Evolutionary conservation across 1,139 yeast species (phyloP).

Genomic region (Candida albicans): DNA sequence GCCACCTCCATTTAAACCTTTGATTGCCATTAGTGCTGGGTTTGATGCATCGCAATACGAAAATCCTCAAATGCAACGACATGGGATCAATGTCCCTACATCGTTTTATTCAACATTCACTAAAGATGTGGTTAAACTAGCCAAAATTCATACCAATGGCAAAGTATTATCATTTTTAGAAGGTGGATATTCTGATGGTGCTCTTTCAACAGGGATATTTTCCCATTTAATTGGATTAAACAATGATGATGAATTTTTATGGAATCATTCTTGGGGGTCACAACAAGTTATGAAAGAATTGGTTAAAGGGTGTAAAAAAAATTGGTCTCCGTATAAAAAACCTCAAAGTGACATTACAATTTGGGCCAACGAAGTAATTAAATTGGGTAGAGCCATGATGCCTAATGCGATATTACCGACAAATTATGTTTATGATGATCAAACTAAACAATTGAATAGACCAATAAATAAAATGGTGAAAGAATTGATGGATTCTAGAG

Average conservation of each 20-base stretch:
- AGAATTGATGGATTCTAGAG: constrained; percentile 23
- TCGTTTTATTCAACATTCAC: constrained; percentile 76
- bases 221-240: constrained; percentile 71
- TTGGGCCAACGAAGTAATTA: constrained; percentile 72
- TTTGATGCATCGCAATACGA: constrained; percentile 89
- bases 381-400: constrained; percentile 67
- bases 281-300: constrained; percentile 65
- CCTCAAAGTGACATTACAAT: constrained; percentile 47
- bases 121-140: constrained; percentile 66
- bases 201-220: constrained; percentile 76
- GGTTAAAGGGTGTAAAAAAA: constrained; percentile 66
- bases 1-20: constrained; percentile 63
- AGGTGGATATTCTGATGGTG: constrained; percentile 89
- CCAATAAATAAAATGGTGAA: constrained; percentile 33
- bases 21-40: constrained; percentile 78
- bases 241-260: constrained; percentile 45
- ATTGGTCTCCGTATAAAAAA: constrained; percentile 60
- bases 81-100: constrained; percentile 81
- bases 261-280: constrained; percentile 68
- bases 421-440: constrained; percentile 37
- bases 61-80: constrained; percentile 82
- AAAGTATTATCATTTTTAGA: constrained; percentile 71
- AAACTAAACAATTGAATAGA: constrained; percentile 16
- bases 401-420: constrained; percentile 53
- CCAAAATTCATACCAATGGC: constrained; percentile 60